Percentiles rank a stretch among this genome's conserved stretches.
phyloP scores from a whole-genome alignment of 2,329 filamentous ascomycete species.

The Epichloe sibirici region DNA sequence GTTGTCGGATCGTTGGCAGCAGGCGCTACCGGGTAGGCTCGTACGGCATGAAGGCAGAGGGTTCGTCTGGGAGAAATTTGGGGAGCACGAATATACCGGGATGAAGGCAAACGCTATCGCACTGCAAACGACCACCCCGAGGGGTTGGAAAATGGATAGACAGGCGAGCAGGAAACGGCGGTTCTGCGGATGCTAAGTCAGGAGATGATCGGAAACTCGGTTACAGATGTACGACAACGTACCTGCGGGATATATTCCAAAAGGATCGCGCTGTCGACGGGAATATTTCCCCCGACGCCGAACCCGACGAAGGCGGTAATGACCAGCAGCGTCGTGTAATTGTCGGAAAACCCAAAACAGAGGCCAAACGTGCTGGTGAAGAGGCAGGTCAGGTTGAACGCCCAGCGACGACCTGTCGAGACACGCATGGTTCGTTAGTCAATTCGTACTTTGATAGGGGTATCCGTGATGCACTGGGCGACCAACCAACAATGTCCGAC shows the following conservation, averaged over 20 bases:
- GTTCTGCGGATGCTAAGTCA: conserved; percentile 13
- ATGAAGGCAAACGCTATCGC: conserved; percentile 42
- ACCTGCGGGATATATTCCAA: conserved; percentile 41
- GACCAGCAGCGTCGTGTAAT: conserved; percentile 37
- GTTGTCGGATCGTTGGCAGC: conserved; percentile 21
- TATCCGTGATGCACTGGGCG: background rate
- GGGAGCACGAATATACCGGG: conserved; percentile 35
- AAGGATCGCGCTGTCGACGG: conserved; percentile 42
- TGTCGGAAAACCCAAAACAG: conserved; percentile 35
- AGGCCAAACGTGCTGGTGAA: conserved; percentile 41
- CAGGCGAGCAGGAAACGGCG: conserved; percentile 38
- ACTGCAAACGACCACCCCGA: conserved; percentile 39
- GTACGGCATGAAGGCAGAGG: conserved; percentile 10
- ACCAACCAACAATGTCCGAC: conserved; percentile 33
- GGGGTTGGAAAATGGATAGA: conserved; percentile 42
- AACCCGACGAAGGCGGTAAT: conserved; percentile 42
- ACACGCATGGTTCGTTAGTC: background rate
- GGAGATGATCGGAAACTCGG: background rate
- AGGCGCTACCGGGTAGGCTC: conserved; percentile 13
- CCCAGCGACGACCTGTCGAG: conserved; percentile 32
- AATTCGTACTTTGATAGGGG: background rate
- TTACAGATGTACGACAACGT: background rate
- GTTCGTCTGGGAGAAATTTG: conserved; percentile 32
- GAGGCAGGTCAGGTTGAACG: conserved; percentile 47
- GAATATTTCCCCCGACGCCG: conserved; percentile 42